Evolutionary conservation across 495 filamentous ascomycete genomes (phyloP).

Genomic region (Poronia punctata): DNA sequence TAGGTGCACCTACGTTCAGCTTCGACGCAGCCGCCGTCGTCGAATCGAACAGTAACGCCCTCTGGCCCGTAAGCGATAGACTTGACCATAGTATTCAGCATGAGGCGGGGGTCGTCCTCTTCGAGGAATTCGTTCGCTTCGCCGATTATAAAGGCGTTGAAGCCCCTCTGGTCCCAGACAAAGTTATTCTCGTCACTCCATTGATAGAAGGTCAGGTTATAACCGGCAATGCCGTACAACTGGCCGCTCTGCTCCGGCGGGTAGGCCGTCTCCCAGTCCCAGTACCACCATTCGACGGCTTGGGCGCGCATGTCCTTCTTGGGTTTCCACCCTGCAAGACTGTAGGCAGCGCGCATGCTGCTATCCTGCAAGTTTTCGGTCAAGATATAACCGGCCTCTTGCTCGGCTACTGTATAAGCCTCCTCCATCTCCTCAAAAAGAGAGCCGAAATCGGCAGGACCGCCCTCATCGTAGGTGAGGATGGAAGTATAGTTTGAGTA

Average conservation of each 20-base stretch:
- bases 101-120: conserved; percentile 49
- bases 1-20: conserved; percentile 46
- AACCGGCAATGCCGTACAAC: conserved; percentile 24
- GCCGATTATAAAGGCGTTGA: conserved; percentile 52
- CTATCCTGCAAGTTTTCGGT: conserved; percentile 56
- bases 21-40: conserved; percentile 51
- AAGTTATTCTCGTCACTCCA: conserved; percentile 55
- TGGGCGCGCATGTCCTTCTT: conserved; percentile 50
- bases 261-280: conserved; percentile 51
- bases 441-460: conserved; percentile 43
- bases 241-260: conserved; percentile 34
- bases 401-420: conserved; percentile 42
- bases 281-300: conserved; percentile 53
- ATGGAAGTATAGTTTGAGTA: conserved; percentile 58
- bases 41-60: conserved; percentile 51
- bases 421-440: conserved; percentile 47
- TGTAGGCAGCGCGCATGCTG: conserved; percentile 53
- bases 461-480: conserved; percentile 52
- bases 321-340: conserved; percentile 59
- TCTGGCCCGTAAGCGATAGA: conserved; percentile 48
- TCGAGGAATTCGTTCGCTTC: conserved; percentile 57
- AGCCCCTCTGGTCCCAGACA: conserved; percentile 62
- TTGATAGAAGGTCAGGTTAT: conserved; percentile 33
- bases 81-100: conserved; percentile 54
- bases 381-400: conserved; percentile 52